Base-by-base conservation (phyloP, 2,329 filamentous ascomycete genomes). In the Cladosporium sp. region DNA sequence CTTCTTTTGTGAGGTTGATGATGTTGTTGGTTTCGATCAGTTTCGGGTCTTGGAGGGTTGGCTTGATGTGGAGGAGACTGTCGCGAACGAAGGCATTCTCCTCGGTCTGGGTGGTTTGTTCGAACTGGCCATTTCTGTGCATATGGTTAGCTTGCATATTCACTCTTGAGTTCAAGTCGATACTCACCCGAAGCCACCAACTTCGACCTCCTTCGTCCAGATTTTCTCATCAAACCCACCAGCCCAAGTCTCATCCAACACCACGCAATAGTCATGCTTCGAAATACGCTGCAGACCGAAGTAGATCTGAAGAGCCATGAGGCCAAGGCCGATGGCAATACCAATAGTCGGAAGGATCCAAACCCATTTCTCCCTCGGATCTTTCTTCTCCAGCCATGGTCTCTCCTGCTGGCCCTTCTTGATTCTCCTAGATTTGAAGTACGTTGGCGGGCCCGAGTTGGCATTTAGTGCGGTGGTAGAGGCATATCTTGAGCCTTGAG, bases 311-410 rank as follows among this genome's bases (percentile, higher is more conserved):
- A 91, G 80, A 1, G 77, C 87, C 1, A 84, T 80, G 35, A 91
- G 70, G 2, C 67, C 78, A 30, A 92, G 65, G 12, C 88, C 88
- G 12, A 90, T 53, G 3, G 83, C 41, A 43, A 93, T 79, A 40
- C 87, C 88, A 19, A 88, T 65, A 36, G 90, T 63, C 2, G 88
- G 88, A 51, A 94, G 78, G 55, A 92, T 89, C 2, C 84, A 90
- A 7, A 88, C 83, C 88, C 88, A 93, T 72, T 89, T 93, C 75
- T 92, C 86, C 66, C 83, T 85, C 11, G 85, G 83, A 57, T 91
- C 84, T 51, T 75, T 82, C 63, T 83, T 84, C n/a, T 78, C 69
- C 33, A 85, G 69, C 88, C 88, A 93, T 11, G 88, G 85, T 70
- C 87, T 85, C 64, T 89, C 84, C 3, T 88, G 68, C 42, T 87